phyloP scores from a whole-genome alignment of 805 yeast genomes.

The Saturnispora sekii region DNA sequence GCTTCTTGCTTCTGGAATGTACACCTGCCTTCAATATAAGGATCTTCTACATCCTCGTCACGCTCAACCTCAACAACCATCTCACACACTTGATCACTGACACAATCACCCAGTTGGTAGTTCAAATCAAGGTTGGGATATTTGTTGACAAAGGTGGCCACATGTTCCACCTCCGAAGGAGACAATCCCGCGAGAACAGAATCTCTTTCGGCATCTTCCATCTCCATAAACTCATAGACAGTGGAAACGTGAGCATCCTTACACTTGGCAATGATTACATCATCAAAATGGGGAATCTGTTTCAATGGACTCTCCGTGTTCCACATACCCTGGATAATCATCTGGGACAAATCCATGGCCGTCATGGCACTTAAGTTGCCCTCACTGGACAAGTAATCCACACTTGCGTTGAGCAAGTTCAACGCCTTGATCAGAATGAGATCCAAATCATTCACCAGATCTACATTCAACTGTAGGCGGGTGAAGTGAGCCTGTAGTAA shows the following conservation, averaged over 20 bases:
- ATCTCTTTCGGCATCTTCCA: slow-evolving; percentile 58
- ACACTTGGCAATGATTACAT: slow-evolving; percentile 45
- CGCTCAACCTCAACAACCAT: slow-evolving; percentile 44
- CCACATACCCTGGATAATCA: slow-evolving; percentile 84
- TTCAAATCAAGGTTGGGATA: slow-evolving; percentile 78
- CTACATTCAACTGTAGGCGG: slow-evolving; percentile 51
- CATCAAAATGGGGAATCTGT: slow-evolving; percentile 66
- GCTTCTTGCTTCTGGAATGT: slow-evolving; percentile 54
- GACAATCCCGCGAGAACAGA: slow-evolving; percentile 44
- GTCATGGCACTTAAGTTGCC: slow-evolving; percentile 69
- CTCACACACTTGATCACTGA: slow-evolving; percentile 35
- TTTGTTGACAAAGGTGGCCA: slow-evolving; percentile 82
- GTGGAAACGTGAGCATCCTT: slow-evolving; percentile 46
- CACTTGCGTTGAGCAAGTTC: slow-evolving; percentile 50
- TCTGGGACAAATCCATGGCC: slow-evolving; percentile 83
- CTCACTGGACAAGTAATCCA: slow-evolving; percentile 71
- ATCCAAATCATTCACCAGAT: slow-evolving; percentile 48
- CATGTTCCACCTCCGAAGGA: slow-evolving; percentile 43
- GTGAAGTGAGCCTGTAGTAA: slow-evolving; percentile 77
- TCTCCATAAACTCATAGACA: slow-evolving; percentile 68
- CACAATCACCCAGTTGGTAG: slow-evolving; percentile 36
- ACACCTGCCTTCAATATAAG: slow-evolving; percentile 46
- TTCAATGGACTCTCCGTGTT: slow-evolving; percentile 64
- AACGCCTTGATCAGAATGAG: slow-evolving; percentile 40
- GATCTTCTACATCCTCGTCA: slow-evolving; percentile 69